Evolutionary conservation across 345 rosid species (phyloP), one percentile per base, ranked within the genome.

Genomic region (Reutealis trisperma): DNA sequence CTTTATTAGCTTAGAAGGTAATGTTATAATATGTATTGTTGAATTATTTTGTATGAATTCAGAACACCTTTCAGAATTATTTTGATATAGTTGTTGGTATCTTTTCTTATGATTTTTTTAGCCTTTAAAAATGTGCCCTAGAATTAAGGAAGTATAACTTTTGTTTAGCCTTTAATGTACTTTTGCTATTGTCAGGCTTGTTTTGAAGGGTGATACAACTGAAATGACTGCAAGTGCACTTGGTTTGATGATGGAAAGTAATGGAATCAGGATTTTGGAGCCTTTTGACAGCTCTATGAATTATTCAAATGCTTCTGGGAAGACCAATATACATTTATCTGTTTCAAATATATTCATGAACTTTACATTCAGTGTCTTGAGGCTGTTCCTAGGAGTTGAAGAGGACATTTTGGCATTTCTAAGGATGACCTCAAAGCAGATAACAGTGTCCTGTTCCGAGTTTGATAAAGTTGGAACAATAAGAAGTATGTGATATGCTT

Each of bases 241-340:
- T 79, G 97, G 98, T 84, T 89, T 96, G 83, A 89, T 88, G 78
- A 89, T 96, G 97, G 99, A 96, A 87, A 93, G 99, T 82, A 92
- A 89, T 85, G 98, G 98, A 85, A 89, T 92, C 77, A 90, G 89
- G 84, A 90, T 96, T 77, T 78, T 96, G 89, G 99, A 96, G 86
- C 99, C 99, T 77, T 96, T 96, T 55, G 99, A 96, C 83, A 89
- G 93, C 67, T 84, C 84, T 60, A 66, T 93, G 32, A 85, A 88
- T 75, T 93, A 89, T 84, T 90, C 98, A 82, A 93, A 90, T 88
- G 93, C 92, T 83, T 92, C 91, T 80, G 98, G 97, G 83, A 96
- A 87, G 87, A 90, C 98, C 63, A 88, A 86, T 82, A 89, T 93
- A 79, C 87, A 79, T 75, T 67, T 93, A 74, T 84, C 89, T 77